Evolutionary conservation across 2,329 filamentous ascomycete genomes (phyloP), one percentile per base, ranked within the genome.

Genomic region (Calonectria hongkongensis): DNA sequence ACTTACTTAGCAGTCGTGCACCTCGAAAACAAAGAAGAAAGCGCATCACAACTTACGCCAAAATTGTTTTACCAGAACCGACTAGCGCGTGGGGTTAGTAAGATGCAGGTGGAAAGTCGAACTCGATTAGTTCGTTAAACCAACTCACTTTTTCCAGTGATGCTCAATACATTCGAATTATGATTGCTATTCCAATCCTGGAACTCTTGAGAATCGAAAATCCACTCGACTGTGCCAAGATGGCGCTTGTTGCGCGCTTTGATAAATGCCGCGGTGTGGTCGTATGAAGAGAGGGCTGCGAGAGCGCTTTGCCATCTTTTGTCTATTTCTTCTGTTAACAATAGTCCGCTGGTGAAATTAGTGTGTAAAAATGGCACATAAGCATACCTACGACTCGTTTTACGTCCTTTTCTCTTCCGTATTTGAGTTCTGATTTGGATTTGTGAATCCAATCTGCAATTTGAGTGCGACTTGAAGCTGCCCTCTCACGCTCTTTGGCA

Each of bases 11-110:
- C 30, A 33, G 30, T 33, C 30, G 30, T 33, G 30, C 9, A 33
- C 5, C 9, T 33, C 9, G 30, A 33, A 21, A 21, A 21, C 21
- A 21, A 21, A 21, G 21, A 21, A 21, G 30, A 9, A 33, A 33
- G 30, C 9, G 30, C 30, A 33, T 33, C 5, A 33, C 30, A 9
- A 66, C 74, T 21, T 4, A 75, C 74, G 60, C 25, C 3, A 76
- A 13, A 3, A 77, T 62, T 1, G 74, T 72, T 39, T 77, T 77
- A 3, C 75, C 75, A 41, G 75, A 77, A 1, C 74, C 75, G 50
- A 76, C 75, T 77, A 4, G 2, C 12, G 10, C 1, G 25, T 10
- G 1, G 8, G 9, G 7, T 71, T 25, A 39, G 9, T 4, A 51
- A 15, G 0, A 15, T 5, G 10, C 58, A 28, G 60, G 18, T 41